Base-by-base conservation (phyloP, 202 grass and related monocot species). In the Hordeum pubiflorum region DNA sequence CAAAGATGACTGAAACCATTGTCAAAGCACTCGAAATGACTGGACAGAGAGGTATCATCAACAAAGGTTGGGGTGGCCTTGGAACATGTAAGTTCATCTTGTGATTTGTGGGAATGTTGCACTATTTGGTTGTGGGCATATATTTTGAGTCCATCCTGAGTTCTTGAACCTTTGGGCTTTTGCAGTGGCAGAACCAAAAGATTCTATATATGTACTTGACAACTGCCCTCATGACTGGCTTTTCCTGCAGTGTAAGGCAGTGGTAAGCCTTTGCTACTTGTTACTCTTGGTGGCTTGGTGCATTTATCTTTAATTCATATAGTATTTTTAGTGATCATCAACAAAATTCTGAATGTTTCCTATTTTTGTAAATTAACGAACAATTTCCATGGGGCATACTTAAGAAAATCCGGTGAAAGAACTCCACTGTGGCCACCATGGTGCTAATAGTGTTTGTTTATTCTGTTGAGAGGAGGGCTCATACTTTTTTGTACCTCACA, bases 201-300 rank as follows among this genome's bases (percentile, higher is more conserved):
- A 95, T 63, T 88, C 79, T 77, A 89, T 98, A 4, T 52, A 52
- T 52, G 79, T 94, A 26, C 87, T 98, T 54, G 96, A 98, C 78
- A 98, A 98, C 44, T 86, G 91, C 78, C 92, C 96, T 69, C 96
- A 98, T 54, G 96, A 98, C 59, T 95, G 96, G 96, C 90, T 98
- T 64, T 98, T 98, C 69, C 85, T 95, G 82, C 92, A 95, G 56
- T 95, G 96, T 33, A 93, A 98, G 82, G 92, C 92, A 72, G 92
- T 98, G 92, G 96, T 95, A 91, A 71, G 84, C 43, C 18, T 54
- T 59, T 72, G 0, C 34, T 36, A 8, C 50, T 56, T 85, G 68
- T 80, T 10, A 82, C 4, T 59, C 62, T 79, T 79, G 38, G 48
- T 52, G 48, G 48, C 15, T 52, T 52, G 6, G 54, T 37, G 32